Evolutionary conservation across 2,329 filamentous ascomycete species (phyloP), one percentile per base, ranked within the genome.

Genomic region (Dissoconium aciculare): DNA sequence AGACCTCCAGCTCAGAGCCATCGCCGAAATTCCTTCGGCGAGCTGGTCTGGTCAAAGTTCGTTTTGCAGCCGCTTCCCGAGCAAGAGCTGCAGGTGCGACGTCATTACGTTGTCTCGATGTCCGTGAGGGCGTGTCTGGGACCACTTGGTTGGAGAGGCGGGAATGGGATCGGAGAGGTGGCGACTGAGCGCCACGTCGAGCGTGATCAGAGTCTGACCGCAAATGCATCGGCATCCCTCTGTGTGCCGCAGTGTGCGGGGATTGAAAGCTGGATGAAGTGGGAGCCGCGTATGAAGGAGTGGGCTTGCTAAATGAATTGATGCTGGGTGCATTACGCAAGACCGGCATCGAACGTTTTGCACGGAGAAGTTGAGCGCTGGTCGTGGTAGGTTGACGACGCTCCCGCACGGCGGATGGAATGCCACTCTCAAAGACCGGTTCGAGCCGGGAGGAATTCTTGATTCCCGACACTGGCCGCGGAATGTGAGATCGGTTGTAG

Each of bases 351-450:
- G 72, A 76, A 28, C 71, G 62, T 53, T 76, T 76, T 11, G 64
- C 57, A 36, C 64, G 67, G 17, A 76, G 54, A 19, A 69, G 54
- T 38, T 71, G 67, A 24, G 66, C 57, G 43, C 59, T 63, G 9
- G 64, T 65, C 2, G 65, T 64, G 11, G 63, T 66, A 9, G 62
- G 59, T 39, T 71, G 64, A 30, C 56, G 55, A 16, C 36, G 69
- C 65, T 32, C 72, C 66, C 33, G 71, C 60, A 41, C 78, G 59
- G 56, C 72, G 71, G 41, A 72, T 67, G 80, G 72, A 3, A 75
- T 82, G 30, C 84, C 84, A 41, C 75, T 84, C 57, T 95, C 87
- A 23, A 83, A 91, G 4, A 95, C 84, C 13, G 87, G 84, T 50
- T 92, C 87, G n/a, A 95, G 66, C 11, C 78, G 76, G 8, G 79